Conservation (phyloP, 2,329 filamentous ascomycete genomes). For the Talaromyces amestolkiae region DNA sequence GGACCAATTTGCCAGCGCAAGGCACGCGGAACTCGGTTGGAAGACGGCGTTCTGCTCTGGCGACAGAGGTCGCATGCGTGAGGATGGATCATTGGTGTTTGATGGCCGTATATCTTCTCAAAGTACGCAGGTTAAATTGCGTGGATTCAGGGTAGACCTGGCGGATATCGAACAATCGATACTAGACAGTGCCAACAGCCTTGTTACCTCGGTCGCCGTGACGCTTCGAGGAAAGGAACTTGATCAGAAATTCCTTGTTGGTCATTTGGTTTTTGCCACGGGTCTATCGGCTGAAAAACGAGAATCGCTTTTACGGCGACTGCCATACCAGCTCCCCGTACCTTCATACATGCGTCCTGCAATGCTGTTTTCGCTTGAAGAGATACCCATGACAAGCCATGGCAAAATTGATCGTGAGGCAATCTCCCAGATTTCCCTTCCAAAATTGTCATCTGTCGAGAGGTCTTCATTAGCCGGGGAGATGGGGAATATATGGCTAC, state of each 20-base stretch:
- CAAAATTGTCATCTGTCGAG: constrained; percentile 16
- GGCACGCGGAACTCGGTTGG: neutral
- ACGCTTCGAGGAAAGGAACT: neutral
- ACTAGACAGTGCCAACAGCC: constrained; percentile 21
- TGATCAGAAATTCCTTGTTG: constrained; percentile 7
- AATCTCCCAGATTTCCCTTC: constrained; percentile 24
- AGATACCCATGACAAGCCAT: constrained; percentile 29
- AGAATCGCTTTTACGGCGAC: neutral
- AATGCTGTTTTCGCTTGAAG: constrained; percentile 26
- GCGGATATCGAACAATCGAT: constrained; percentile 44
- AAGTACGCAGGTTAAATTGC: constrained; percentile 33
- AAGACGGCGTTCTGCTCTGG: constrained; percentile 26
- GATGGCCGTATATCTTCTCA: constrained; percentile 29
- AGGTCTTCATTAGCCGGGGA: constrained; percentile 16
- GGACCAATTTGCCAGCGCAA: constrained; percentile 16
- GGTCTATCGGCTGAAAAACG: neutral
- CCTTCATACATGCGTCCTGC: constrained; percentile 40
- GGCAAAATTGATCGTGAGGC: constrained; percentile 30
- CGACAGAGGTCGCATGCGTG: constrained; percentile 28
- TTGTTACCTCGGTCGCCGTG: neutral
- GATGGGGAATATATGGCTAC: neutral
- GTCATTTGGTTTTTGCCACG: neutral
- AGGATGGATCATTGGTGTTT: constrained; percentile 28
- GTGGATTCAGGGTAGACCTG: constrained; percentile 45
- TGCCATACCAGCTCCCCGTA: constrained; percentile 21